Evolutionary conservation across 495 filamentous ascomycete genomes (phyloP).

Genomic region (Daldinia vernicosa): DNA sequence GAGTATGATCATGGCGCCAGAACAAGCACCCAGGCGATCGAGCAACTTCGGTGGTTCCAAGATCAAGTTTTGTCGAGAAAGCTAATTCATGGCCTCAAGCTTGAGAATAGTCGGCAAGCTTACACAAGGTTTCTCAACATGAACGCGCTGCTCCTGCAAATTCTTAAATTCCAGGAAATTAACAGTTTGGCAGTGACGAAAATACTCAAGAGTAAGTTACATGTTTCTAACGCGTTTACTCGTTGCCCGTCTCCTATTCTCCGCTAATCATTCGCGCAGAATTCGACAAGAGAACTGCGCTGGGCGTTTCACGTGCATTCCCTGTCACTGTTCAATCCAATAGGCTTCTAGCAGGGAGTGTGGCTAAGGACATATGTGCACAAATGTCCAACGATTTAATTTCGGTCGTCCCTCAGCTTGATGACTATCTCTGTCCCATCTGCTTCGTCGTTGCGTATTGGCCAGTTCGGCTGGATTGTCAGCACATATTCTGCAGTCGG

Average conservation of each 20-base stretch:
- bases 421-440: conserved; percentile 79
- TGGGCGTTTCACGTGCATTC: conserved; percentile 65
- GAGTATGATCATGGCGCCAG: conserved; percentile 68
- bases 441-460: conserved; percentile 73
- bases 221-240: neutral
- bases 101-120: conserved; percentile 62
- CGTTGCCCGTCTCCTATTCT: neutral
- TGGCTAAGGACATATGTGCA: conserved; percentile 73
- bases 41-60: conserved; percentile 67
- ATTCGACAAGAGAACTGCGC: conserved; percentile 79
- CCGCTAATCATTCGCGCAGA: conserved; percentile 57
- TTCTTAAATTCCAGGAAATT: conserved; percentile 77
- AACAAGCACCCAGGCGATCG: conserved; percentile 59
- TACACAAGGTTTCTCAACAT: conserved; percentile 69
- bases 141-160: conserved; percentile 70
- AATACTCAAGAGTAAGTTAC: conserved; percentile 75
- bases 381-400: conserved; percentile 71
- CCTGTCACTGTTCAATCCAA: conserved; percentile 59
- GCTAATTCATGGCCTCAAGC: conserved; percentile 65
- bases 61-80: conserved; percentile 62
- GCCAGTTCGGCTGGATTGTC: conserved; percentile 71
- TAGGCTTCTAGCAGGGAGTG: conserved; percentile 60
- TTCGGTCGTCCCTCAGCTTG: conserved; percentile 71
- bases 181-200: conserved; percentile 74
- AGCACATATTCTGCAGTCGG: conserved; percentile 75